Evolutionary conservation across 2,329 filamentous ascomycete genomes (phyloP).

Genomic region (Pseudopithomyces chartarum): DNA sequence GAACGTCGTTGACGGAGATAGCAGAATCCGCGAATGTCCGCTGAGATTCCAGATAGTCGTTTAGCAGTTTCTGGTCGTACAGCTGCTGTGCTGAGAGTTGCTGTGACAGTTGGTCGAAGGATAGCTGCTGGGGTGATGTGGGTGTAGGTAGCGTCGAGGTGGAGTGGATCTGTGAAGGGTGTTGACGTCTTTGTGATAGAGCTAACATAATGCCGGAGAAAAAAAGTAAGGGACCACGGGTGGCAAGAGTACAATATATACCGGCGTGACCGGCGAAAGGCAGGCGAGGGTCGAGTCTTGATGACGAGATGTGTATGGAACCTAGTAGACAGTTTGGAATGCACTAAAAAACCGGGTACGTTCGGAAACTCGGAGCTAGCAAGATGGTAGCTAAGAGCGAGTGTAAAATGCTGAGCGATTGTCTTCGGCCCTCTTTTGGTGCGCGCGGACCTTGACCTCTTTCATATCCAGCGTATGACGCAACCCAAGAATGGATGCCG

Average conservation of each 20-base stretch:
- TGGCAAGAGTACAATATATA: constrained; percentile 46
- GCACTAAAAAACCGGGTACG: constrained; percentile 24
- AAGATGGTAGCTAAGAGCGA: constrained; percentile 22
- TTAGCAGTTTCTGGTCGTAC: constrained; percentile 41
- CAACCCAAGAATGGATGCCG: background rate
- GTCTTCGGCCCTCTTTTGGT: constrained; percentile 25
- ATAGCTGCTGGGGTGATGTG: constrained; percentile 33
- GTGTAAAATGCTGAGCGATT: constrained; percentile 43
- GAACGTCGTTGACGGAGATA: constrained; percentile 17
- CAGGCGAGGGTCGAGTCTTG: constrained; percentile 26
- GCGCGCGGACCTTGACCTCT: constrained; percentile 27
- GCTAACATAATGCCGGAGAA: constrained; percentile 43
- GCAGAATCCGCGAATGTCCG: constrained; percentile 25
- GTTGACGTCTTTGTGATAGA: constrained; percentile 45
- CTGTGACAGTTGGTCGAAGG: constrained; percentile 35
- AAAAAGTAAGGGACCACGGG: constrained; percentile 38
- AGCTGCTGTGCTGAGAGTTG: constrained; percentile 31
- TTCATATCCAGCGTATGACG: constrained; percentile 30
- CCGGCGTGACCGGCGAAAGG: constrained; percentile 7
- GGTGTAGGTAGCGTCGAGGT: constrained; percentile 32
- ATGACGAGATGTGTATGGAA: constrained; percentile 41
- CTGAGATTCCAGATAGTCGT: constrained; percentile 45
- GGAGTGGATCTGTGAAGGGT: constrained; percentile 30
- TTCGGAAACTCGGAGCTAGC: constrained; percentile 35
- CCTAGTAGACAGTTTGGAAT: constrained; percentile 38